Percentiles rank a stretch among this genome's conserved stretches.
These are phyloP conservation scores for Ceriops zippeliana DNA, from an alignment of 345 rosid species.

Conservation along the genomic window DNA sequence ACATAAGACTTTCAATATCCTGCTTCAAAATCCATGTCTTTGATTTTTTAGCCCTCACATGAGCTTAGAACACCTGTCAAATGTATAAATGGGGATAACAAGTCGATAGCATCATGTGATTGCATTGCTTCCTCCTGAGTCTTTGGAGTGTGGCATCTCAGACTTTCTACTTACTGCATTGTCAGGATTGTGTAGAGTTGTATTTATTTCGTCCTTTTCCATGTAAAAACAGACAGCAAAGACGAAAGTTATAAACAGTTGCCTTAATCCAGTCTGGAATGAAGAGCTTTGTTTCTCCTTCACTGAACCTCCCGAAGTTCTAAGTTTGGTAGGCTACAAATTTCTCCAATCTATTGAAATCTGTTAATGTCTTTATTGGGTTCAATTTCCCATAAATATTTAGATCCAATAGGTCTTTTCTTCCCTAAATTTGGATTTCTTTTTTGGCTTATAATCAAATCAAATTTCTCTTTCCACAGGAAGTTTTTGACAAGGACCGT, in stretches of 20 bases:
- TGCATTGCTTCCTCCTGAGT: not conserved
- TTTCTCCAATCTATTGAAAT: slow-evolving; percentile 5
- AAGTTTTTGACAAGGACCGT: slow-evolving; percentile 93
- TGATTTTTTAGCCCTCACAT: not conserved
- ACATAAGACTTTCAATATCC: not conserved
- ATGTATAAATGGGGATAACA: not conserved
- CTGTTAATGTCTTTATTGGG: not conserved
- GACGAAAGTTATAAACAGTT: slow-evolving; percentile 87
- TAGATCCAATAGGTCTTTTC: not conserved
- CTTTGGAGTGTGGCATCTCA: not conserved
- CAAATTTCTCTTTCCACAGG: slow-evolving; percentile 40
- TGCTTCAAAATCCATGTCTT: not conserved
- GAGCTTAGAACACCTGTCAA: not conserved
- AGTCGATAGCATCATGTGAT: not conserved
- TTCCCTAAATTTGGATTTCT: not conserved
- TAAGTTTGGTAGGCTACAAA: slow-evolving; percentile 47
- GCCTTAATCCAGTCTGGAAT: slow-evolving; percentile 95
- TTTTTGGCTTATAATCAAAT: not conserved
- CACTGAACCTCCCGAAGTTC: slow-evolving; percentile 60
- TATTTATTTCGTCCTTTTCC: not conserved
- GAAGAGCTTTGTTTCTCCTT: slow-evolving; percentile 79
- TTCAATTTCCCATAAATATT: not conserved
- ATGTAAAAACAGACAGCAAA: slow-evolving; percentile 54
- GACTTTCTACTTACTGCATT: not conserved
- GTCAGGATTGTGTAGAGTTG: not conserved